Conservation (phyloP, 129 eudicot genomes). For the Kitagawia praeruptora region DNA sequence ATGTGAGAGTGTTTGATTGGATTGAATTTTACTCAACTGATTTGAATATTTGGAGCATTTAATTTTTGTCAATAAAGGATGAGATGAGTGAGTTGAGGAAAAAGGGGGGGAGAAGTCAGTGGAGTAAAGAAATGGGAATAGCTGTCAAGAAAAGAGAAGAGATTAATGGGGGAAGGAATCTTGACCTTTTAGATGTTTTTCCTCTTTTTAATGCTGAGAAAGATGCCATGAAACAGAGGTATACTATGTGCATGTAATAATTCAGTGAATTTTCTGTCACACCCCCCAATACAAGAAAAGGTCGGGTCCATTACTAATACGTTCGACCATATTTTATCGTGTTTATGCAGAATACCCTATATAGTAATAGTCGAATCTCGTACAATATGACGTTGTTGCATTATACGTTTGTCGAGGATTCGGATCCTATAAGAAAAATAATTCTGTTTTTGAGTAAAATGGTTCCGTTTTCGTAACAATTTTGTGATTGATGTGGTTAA, state of each 20-base stretch:
- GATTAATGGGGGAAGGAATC: conserved; percentile 37
- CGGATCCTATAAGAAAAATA: too few relatives aligned
- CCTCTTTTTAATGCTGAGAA: conserved; percentile 2
- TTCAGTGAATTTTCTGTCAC: not conserved
- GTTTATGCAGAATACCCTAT: too few relatives aligned
- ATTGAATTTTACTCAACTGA: not conserved
- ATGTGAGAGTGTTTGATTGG: not conserved
- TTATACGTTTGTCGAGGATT: too few relatives aligned
- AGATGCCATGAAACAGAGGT: conserved; percentile 15
- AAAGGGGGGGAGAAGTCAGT: conserved; percentile 2
- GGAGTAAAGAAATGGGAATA: conserved; percentile 10
- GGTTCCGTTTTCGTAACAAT: too few relatives aligned
- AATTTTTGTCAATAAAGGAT: not conserved
- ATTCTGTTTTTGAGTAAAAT: too few relatives aligned
- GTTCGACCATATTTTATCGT: too few relatives aligned
- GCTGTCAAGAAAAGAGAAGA: conserved; percentile 41
- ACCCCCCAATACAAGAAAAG: not conserved
- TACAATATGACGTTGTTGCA: too few relatives aligned
- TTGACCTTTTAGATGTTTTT: conserved; percentile 24
- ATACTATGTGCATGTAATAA: conserved; percentile 5
- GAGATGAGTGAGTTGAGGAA: not conserved
- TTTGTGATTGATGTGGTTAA: not conserved
- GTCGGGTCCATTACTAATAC: too few relatives aligned
- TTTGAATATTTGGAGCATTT: not conserved
- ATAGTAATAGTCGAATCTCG: too few relatives aligned